phyloP scores from a whole-genome alignment of 345 rosid genomes.

The Syzygium grande region DNA sequence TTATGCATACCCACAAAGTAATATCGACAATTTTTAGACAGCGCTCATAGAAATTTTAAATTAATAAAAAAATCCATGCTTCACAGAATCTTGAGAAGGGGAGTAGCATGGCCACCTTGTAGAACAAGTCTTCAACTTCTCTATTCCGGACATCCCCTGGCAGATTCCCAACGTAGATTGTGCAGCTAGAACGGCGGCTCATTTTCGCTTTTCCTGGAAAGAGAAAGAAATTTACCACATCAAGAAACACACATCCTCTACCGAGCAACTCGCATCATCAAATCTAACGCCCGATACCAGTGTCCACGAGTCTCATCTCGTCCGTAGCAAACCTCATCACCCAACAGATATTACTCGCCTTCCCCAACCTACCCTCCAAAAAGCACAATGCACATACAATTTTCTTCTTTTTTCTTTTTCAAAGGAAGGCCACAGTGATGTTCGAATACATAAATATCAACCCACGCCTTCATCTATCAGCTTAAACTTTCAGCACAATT shows the following conservation, averaged over 20 bases:
- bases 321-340: neutral
- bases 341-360: neutral
- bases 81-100: neutral
- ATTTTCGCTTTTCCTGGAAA: constrained; percentile 30
- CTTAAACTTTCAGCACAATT: too few relatives aligned
- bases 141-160: constrained; percentile 85
- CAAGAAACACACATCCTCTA: neutral
- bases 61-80: neutral
- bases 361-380: neutral
- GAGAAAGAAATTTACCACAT: neutral
- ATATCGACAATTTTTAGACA: neutral
- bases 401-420: neutral
- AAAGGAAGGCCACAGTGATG: neutral
- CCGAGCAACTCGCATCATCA: neutral
- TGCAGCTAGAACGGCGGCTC: constrained; percentile 78
- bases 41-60: neutral
- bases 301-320: neutral
- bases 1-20: neutral
- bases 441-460: too few relatives aligned
- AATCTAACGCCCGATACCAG: neutral
- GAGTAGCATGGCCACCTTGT: constrained; percentile 41
- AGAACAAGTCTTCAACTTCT: constrained; percentile 89
- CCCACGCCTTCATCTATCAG: too few relatives aligned
- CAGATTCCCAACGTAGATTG: constrained; percentile 91
- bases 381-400: neutral